phyloP scores from a whole-genome alignment of 2,329 filamentous ascomycete genomes.

The Sporothrix brasiliensis region DNA sequence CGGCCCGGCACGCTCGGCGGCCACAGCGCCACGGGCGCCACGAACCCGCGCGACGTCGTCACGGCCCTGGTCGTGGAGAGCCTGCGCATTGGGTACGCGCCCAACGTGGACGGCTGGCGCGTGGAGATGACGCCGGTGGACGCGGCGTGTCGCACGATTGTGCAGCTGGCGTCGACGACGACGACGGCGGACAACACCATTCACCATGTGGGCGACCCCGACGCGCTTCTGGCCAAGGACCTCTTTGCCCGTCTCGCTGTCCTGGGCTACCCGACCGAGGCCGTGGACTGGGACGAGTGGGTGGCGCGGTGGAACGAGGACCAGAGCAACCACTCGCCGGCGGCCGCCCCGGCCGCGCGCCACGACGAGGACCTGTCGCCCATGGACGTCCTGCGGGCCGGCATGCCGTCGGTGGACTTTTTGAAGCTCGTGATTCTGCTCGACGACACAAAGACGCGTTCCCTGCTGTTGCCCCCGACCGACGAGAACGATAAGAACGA shows the following conservation, averaged over 20 bases:
- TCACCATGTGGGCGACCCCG: constrained; percentile 75
- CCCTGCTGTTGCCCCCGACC: constrained; percentile 50
- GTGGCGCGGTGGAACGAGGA: constrained; percentile 72
- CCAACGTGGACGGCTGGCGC: constrained; percentile 73
- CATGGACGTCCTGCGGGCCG: constrained; percentile 75
- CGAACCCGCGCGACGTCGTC: constrained; percentile 77
- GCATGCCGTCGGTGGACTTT: constrained; percentile 76
- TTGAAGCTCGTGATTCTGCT: constrained; percentile 72
- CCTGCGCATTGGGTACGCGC: constrained; percentile 69
- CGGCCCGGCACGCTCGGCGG: constrained; percentile 78
- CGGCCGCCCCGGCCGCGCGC: neutral
- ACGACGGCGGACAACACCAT: constrained; percentile 55
- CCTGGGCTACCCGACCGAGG: constrained; percentile 71
- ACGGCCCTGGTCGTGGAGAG: constrained; percentile 78
- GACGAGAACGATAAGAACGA: neutral
- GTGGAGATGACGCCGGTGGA: constrained; percentile 85
- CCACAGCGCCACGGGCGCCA: constrained; percentile 72
- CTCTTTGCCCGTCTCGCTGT: constrained; percentile 66
- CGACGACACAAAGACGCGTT: constrained; percentile 68
- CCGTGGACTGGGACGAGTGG: constrained; percentile 72
- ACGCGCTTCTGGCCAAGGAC: constrained; percentile 65
- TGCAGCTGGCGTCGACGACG: constrained; percentile 59
- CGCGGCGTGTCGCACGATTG: constrained; percentile 74
- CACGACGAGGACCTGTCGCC: constrained; percentile 71
- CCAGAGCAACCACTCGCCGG: constrained; percentile 48